These are phyloP conservation scores for Vitis rupestris DNA, from an alignment of 164 flowering plant species.

Conservation along the genomic window DNA sequence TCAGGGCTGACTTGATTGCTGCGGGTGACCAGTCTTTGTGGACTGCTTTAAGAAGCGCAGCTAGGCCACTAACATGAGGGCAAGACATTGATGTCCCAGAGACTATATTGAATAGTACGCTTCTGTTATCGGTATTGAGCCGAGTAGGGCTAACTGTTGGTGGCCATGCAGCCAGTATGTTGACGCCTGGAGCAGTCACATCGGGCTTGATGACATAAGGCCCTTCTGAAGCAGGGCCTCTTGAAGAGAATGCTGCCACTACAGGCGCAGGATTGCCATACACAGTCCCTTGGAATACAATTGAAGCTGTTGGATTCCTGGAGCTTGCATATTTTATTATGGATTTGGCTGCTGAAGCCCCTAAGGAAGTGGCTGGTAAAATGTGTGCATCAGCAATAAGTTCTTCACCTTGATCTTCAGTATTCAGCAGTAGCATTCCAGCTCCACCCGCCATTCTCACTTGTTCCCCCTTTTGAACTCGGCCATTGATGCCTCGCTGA, in stretches of 20 bases:
- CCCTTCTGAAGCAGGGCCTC: constrained; percentile 53
- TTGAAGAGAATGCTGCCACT: constrained; percentile 70
- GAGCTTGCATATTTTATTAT: constrained; percentile 32
- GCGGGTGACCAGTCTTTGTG: constrained; percentile 71
- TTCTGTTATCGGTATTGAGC: constrained; percentile 49
- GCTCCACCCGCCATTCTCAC: constrained; percentile 67
- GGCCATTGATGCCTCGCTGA: constrained; percentile 42
- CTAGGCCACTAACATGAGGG: constrained; percentile 76
- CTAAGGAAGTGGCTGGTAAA: constrained; percentile 55
- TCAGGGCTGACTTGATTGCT: constrained; percentile 70
- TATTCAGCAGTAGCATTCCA: constrained; percentile 57
- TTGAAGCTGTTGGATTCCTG: constrained; percentile 39
- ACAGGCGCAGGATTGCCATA: constrained; percentile 56
- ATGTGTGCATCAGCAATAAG: constrained; percentile 57
- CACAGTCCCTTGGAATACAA: constrained; percentile 46
- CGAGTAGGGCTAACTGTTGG: constrained; percentile 39
- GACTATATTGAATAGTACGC: constrained; percentile 51
- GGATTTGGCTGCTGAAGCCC: constrained; percentile 44
- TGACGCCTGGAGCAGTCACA: constrained; percentile 70
- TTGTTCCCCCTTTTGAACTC: constrained; percentile 48
- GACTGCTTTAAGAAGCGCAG: constrained; percentile 55
- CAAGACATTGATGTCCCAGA: constrained; percentile 91
- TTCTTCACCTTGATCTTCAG: constrained; percentile 55
- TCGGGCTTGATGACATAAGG: constrained; percentile 75
- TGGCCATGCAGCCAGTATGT: constrained; percentile 80